A percentile compares a stretch with the other conserved stretches of the same genome.
Evolutionary conservation across 1,284 basidiomycete genomes (phyloP).

Genomic region (Boletus mariae): DNA sequence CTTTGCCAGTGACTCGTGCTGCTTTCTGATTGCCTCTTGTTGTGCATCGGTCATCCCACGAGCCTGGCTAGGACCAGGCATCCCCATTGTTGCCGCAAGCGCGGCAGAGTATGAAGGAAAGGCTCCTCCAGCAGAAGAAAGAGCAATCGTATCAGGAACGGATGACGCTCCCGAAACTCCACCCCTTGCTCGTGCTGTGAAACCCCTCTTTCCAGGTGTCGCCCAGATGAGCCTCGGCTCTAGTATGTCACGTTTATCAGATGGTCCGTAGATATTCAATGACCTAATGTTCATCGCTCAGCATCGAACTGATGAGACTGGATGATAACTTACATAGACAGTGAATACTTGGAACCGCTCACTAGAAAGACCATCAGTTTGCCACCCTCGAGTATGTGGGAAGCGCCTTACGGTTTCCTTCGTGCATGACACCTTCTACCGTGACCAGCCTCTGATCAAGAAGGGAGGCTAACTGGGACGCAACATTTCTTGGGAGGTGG

Average conservation of each 20-base stretch:
- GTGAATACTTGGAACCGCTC: constrained; percentile 45
- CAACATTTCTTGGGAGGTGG: constrained; percentile 67
- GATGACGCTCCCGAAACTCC: constrained; percentile 20
- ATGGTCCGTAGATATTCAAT: constrained; percentile 67
- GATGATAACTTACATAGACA: constrained; percentile 50
- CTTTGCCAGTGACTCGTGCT: constrained; percentile 51
- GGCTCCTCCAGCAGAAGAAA: background rate
- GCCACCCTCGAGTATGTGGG: background rate
- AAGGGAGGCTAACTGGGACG: constrained; percentile 60
- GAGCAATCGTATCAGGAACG: background rate
- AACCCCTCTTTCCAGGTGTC: constrained; percentile 62
- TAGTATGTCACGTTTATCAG: constrained; percentile 53
- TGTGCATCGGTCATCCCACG: constrained; percentile 33
- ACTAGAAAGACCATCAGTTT: constrained; percentile 35
- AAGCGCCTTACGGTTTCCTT: constrained; percentile 62
- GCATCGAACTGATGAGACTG: constrained; percentile 1
- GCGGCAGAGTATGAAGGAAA: constrained; percentile 7
- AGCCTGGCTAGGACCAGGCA: constrained; percentile 21
- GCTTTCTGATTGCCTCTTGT: constrained; percentile 41
- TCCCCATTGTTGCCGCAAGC: constrained; percentile 17
- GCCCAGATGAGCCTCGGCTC: constrained; percentile 74
- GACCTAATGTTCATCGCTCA: constrained; percentile 40
- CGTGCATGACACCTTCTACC: constrained; percentile 73
- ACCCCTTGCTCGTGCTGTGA: constrained; percentile 32
- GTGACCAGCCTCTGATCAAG: constrained; percentile 62